Evolutionary conservation across 441 rosid species (phyloP).

Genomic region (Populus tomentosa): DNA sequence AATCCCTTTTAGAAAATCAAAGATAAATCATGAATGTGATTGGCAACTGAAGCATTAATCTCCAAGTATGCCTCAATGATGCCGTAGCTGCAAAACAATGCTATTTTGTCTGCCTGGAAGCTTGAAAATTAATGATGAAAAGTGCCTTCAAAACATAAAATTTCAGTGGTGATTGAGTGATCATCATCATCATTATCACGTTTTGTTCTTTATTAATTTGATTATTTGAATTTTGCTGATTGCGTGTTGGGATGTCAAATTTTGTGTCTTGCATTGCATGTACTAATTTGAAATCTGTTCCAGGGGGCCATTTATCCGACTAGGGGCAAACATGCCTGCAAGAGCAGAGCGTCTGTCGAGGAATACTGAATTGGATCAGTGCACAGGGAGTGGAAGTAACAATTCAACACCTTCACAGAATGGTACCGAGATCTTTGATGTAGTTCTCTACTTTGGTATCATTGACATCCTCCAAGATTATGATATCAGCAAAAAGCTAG

Average conservation of each 20-base stretch:
- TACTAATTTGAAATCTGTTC: background rate
- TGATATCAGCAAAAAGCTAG: slow-evolving; percentile 70
- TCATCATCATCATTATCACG: background rate
- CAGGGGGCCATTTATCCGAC: slow-evolving; percentile 77
- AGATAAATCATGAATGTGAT: background rate
- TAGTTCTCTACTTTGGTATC: slow-evolving; percentile 79
- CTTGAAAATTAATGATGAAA: background rate
- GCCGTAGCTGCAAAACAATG: background rate
- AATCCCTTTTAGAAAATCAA: slow-evolving; percentile 5
- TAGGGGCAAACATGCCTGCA: slow-evolving; percentile 95
- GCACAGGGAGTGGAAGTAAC: slow-evolving; percentile 46
- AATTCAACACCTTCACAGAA: slow-evolving; percentile 31
- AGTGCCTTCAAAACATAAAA: background rate
- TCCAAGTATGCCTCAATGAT: slow-evolving; percentile 1
- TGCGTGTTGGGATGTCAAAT: background rate
- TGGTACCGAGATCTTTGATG: slow-evolving; percentile 57
- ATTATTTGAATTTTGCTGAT: background rate
- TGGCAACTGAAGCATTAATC: slow-evolving; percentile 3
- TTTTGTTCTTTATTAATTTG: background rate
- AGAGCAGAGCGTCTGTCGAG: slow-evolving; percentile 68
- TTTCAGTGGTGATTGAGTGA: background rate
- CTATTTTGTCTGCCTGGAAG: background rate
- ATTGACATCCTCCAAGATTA: slow-evolving; percentile 48
- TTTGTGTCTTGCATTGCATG: background rate
- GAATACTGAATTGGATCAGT: slow-evolving; percentile 61